Base-by-base conservation (phyloP, 768 basidiomycete species). In the Leucogyrophana mollusca region DNA sequence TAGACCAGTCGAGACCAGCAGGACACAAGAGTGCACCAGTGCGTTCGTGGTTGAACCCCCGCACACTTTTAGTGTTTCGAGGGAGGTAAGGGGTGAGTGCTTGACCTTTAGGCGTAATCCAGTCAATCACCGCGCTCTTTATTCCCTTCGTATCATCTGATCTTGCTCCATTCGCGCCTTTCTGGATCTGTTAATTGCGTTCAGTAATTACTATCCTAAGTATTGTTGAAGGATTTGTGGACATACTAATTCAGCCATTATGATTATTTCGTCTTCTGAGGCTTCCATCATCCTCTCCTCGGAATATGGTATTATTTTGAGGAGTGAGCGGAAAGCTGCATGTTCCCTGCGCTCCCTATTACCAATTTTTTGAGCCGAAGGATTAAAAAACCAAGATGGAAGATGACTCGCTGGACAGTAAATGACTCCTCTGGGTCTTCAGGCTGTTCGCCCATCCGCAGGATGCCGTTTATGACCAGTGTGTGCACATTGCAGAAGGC, bases 11-110 rank as follows among this genome's bases (percentile, higher is more conserved):
- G 34, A 56, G 52, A 10, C 58, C 53, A n/a, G 58, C 54, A 0
- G 63, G 64, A 32, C 61, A 66, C 3, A 70, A 52, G 4, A 66
- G 54, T 1, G 43, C 34, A 0, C 66, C 64, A 3, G 60, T 65
- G 0, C 58, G 27, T 17, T 63, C 59, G 45, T 68, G 58, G 25
- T 61, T 49, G 9, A 53, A 46, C 0, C 61, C 54, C 2, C 44
- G 55, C 20, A 51, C 54, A 20, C 20, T 17, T 25, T 56, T 56
- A 13, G 48, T 23, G 37, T 30, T 17, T 18, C 46, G 51, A 41
- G 11, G 30, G 34, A 14, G 54, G 36, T 17, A 51, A 16, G 11
- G 37, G 34, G 52, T 57, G 18, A 67, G 25, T 14, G 46, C 3
- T 27, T 54, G 50, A 30, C 48, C 54, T 16, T 33, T 34, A 8